A percentile compares a stretch with the other conserved stretches of the same genome.
phyloP scores from a whole-genome alignment of 2,329 filamentous ascomycete genomes.

The Catunica adiposa region DNA sequence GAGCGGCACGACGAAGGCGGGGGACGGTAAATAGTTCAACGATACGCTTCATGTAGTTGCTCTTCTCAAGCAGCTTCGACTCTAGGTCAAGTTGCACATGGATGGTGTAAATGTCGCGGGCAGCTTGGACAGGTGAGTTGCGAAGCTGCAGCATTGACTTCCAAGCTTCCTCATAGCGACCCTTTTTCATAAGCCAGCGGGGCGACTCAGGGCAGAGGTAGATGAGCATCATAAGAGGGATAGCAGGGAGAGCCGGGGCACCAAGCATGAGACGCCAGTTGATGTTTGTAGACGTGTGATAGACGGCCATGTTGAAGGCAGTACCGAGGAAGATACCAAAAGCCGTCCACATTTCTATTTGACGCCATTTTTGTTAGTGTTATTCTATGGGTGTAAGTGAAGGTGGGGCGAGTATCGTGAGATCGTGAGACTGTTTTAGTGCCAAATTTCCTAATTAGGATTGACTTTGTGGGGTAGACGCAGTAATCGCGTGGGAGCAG shows the following conservation, averaged over 20 bases:
- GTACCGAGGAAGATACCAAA: conserved; percentile 49
- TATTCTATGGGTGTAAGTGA: background rate
- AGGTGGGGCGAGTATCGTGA: background rate
- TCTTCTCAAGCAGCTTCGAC: conserved; percentile 20
- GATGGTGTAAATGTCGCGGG: conserved; percentile 46
- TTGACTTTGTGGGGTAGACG: background rate
- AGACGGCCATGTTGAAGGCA: conserved; percentile 47
- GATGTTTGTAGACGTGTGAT: conserved; percentile 38
- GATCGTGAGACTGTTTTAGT: background rate
- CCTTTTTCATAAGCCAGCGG: conserved; percentile 50
- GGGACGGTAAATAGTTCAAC: conserved; percentile 41
- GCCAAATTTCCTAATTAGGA: background rate
- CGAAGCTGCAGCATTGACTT: conserved; percentile 38
- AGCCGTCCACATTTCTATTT: conserved; percentile 31
- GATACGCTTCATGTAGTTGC: conserved; percentile 35
- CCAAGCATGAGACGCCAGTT: conserved; percentile 40
- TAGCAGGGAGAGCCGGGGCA: conserved; percentile 47
- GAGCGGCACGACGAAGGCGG: conserved; percentile 42
- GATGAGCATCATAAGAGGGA: conserved; percentile 40
- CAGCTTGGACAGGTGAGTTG: conserved; percentile 42
- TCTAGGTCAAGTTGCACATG: conserved; percentile 22
- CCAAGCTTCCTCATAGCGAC: conserved; percentile 36
- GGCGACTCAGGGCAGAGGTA: conserved; percentile 50
- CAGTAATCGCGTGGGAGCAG: background rate
- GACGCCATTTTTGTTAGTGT: too few relatives aligned